Conservation (phyloP, 495 filamentous ascomycete genomes). For the Penicillium simplicissimum region DNA sequence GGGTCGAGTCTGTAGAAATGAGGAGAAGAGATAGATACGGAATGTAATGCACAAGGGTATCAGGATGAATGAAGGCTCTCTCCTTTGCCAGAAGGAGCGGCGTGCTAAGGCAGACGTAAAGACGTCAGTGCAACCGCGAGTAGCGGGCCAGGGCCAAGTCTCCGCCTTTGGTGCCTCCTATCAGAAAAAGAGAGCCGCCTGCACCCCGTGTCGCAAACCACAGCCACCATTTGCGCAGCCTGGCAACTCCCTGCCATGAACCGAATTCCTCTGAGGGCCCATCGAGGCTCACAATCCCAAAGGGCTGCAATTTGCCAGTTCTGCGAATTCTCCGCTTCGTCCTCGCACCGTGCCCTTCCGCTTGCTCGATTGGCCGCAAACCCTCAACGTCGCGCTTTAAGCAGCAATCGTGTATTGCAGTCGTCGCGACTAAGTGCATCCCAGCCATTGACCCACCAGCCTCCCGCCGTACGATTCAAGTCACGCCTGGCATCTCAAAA, state of each 20-base stretch:
- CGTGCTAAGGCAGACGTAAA: constrained; percentile 30
- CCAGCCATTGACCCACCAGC: constrained; percentile 1
- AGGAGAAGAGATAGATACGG: neutral
- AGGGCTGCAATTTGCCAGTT: constrained; percentile 39
- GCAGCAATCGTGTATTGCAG: constrained; percentile 20
- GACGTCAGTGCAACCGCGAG: constrained; percentile 33
- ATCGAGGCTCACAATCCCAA: constrained; percentile 25
- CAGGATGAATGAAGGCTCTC: constrained; percentile 9
- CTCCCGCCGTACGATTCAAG: constrained; percentile 11
- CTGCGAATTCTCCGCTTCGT: constrained; percentile 36
- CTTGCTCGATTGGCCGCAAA: constrained; percentile 20
- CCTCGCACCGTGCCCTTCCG: constrained; percentile 23
- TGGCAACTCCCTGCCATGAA: constrained; percentile 30
- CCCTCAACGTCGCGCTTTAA: constrained; percentile 9
- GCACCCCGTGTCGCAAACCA: neutral
- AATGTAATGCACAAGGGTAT: constrained; percentile 14
- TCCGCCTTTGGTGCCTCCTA: constrained; percentile 30
- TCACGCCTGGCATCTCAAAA: constrained; percentile 13
- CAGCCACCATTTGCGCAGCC: constrained; percentile 8
- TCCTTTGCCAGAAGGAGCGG: constrained; percentile 26
- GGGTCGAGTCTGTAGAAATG: constrained; percentile 7
- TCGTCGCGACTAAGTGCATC: constrained; percentile 13
- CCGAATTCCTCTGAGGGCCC: constrained; percentile 33
- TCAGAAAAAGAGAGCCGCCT: constrained; percentile 24
- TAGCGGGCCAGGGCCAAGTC: constrained; percentile 26